A percentile compares a stretch with the other conserved stretches of the same genome.
Conservation (phyloP, 106 monocot genomes). For the Allium cepa region DNA sequence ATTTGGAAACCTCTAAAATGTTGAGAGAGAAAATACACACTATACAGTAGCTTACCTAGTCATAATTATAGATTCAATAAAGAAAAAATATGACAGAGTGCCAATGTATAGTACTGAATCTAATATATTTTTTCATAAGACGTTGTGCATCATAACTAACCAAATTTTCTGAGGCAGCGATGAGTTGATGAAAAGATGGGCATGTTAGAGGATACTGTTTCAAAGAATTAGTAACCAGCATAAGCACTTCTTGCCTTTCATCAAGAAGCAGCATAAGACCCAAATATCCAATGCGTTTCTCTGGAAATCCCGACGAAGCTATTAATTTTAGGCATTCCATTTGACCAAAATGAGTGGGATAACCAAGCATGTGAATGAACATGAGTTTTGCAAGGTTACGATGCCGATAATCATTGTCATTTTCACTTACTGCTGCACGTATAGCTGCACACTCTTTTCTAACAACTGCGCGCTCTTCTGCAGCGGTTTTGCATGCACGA, state of each 20-base stretch:
- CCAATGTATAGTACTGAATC: too few species aligned
- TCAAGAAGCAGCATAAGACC: conserved; percentile 99
- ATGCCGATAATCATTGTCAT: conserved; percentile 94
- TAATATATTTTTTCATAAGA: too few species aligned
- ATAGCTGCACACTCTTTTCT: conserved; percentile 99
- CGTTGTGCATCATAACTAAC: too few species aligned
- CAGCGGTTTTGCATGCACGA: conserved; percentile 97
- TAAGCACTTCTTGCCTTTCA: conserved; percentile 99
- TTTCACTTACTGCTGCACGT: conserved; percentile 92
- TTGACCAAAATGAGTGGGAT: conserved; percentile 72
- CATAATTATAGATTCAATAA: too few species aligned
- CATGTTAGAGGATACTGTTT: conserved; percentile 79
- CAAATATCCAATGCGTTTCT: conserved; percentile 94
- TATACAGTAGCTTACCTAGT: too few species aligned
- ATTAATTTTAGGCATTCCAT: conserved; percentile 99
- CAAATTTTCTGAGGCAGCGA: too few species aligned
- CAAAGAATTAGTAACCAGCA: conserved; percentile 98
- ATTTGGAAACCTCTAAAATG: too few species aligned
- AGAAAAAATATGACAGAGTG: too few species aligned
- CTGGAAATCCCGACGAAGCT: conserved; percentile 88
- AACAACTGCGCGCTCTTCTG: conserved; percentile 96
- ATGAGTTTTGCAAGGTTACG: conserved; percentile 97
- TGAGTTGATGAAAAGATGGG: not conserved
- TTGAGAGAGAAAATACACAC: too few species aligned
- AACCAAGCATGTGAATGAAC: conserved; percentile 97